phyloP scores from a whole-genome alignment of 257 asterid genomes.

The Sherardia arvensis region DNA sequence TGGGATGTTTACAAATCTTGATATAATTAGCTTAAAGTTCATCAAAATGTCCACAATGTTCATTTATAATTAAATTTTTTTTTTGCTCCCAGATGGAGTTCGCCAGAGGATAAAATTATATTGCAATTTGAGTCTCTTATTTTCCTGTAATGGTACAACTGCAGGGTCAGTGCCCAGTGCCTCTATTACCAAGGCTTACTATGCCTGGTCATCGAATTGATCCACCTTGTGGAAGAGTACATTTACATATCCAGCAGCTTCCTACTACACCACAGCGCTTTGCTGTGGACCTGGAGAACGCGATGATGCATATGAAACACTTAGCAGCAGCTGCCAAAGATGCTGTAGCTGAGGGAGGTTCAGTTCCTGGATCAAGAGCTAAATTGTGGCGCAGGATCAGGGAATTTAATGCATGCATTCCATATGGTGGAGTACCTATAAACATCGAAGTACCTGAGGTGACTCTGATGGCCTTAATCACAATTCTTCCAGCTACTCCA shows the following conservation, averaged over 20 bases:
- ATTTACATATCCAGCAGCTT: constrained; percentile 39
- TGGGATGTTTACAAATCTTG: background rate
- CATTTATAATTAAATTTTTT: background rate
- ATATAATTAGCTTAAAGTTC: background rate
- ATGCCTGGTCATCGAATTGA: constrained; percentile 99
- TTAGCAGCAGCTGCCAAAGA: constrained; percentile 96
- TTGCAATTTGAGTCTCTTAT: constrained; percentile 12
- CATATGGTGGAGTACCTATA: constrained; percentile 81
- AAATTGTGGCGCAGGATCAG: constrained; percentile 96
- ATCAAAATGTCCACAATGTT: background rate
- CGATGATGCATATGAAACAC: constrained; percentile 88
- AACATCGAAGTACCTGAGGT: constrained; percentile 94
- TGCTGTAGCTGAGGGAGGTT: constrained; percentile 99
- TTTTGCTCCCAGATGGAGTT: constrained; percentile 2
- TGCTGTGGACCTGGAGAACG: constrained; percentile 58
- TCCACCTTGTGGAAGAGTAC: constrained; percentile 96
- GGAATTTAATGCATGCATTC: constrained; percentile 92
- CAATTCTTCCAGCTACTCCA: constrained; percentile 95
- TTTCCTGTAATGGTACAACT: constrained; percentile 17
- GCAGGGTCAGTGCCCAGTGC: constrained; percentile 92
- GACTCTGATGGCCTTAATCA: constrained; percentile 93
- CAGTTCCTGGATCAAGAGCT: constrained; percentile 99
- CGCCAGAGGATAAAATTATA: constrained; percentile 1
- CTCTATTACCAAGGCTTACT: constrained; percentile 86
- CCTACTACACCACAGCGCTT: constrained; percentile 32